Base-by-base conservation (phyloP, 352 stramenopile genomes). In the Pythium rhizo-oryzae region DNA sequence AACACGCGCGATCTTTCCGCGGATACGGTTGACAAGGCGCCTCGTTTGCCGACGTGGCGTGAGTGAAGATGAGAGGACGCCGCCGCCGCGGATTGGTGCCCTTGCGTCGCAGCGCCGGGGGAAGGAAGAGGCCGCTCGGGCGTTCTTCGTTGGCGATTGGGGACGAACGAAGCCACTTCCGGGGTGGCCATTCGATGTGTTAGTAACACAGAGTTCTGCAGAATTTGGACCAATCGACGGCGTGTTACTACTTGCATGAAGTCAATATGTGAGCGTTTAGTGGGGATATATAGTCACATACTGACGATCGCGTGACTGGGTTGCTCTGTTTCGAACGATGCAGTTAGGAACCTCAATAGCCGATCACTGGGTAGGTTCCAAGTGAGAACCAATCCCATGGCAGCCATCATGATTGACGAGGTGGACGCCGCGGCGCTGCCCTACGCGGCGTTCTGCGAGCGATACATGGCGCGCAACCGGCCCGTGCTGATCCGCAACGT, bases 401-500 rank as follows among this genome's bases (percentile, higher is more conserved):
- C 23, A 43, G 50, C 44, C 18, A 28, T 52, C 18, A 28, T 52
- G 33, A 91, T 94, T 65, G 79, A 92, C 61, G 61, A 76, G 23
- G 75, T 88, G 62, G 82, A 94, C 60, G 82, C 82, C 2, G 58
- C 62, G 8, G 67, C 66, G 61, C 71, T 94, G 47, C 76, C 68
- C 52, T 96, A 96, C 59, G 77, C 78, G 18, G 81, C 67, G 35
- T 94, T 96, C 70, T 94, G 86, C 70, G 61, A 66, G 50, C 75
- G 61, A n/a, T 96, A 90, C 70, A 89, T 94, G 77, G 73, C 72
- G 28, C 60, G 54, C 8, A 96, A 94, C 62, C 72, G 71, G 12
- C 88, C 88, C 9, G 83, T 96, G 35, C 71, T 90, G 39, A 77
- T 96, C 56, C 73, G 69, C 19, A 91, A 93, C 24, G 76, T 93